phyloP scores from a whole-genome alignment of 2,329 filamentous ascomycete species.

The Cytospora schulzeri region DNA sequence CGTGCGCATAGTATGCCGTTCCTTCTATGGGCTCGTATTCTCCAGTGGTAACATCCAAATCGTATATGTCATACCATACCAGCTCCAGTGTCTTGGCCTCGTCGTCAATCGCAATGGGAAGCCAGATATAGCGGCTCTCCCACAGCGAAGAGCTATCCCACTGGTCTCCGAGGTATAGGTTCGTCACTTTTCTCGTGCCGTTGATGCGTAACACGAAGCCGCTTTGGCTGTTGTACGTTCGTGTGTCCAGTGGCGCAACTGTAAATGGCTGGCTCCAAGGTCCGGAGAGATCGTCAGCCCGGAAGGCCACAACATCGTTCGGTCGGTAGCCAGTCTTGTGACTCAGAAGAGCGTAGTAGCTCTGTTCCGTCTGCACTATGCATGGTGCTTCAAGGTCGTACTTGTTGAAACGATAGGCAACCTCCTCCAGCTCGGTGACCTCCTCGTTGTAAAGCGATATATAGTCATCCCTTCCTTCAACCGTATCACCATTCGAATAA shows the following conservation, averaged over 20 bases:
- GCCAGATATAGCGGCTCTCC: conserved; percentile 61
- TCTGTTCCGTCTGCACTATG: conserved; percentile 58
- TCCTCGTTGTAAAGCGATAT: conserved; percentile 53
- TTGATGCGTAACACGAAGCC: conserved; percentile 51
- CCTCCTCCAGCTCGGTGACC: conserved; percentile 49
- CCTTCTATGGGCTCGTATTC: conserved; percentile 50
- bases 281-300: conserved; percentile 51
- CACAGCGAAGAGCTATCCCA: conserved; percentile 59
- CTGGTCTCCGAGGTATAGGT: conserved; percentile 54
- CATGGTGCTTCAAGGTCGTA: conserved; percentile 59
- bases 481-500: conserved; percentile 58
- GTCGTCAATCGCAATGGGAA: conserved; percentile 56
- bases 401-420: conserved; percentile 61
- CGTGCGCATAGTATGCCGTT: conserved; percentile 48
- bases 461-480: conserved; percentile 56
- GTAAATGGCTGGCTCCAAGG: conserved; percentile 59
- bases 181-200: conserved; percentile 51
- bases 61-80: conserved; percentile 59
- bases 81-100: conserved; percentile 51
- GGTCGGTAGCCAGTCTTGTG: conserved; percentile 62
- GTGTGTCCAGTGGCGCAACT: conserved; percentile 52
- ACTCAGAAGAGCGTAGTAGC: conserved; percentile 60
- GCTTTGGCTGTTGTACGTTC: conserved; percentile 56
- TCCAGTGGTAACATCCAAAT: conserved; percentile 55
- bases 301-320: conserved; percentile 60